A percentile compares a stretch with the other conserved stretches of the same genome.
Conservation (phyloP, 805 yeast species). For the Nakazawaea populi region DNA sequence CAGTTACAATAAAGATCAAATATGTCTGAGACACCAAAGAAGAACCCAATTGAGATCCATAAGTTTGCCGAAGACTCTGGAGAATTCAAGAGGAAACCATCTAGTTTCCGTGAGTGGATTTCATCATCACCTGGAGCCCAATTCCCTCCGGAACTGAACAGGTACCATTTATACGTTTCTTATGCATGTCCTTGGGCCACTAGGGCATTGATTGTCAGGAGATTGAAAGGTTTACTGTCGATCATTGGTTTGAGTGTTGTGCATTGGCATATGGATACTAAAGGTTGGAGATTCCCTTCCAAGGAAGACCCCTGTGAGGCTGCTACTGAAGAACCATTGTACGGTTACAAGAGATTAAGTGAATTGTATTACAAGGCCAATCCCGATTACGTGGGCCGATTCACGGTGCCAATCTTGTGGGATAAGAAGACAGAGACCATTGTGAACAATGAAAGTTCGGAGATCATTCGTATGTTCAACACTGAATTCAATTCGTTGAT, state of each 20-base stretch:
- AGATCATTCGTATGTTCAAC: slow-evolving; percentile 80
- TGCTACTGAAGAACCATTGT: slow-evolving; percentile 53
- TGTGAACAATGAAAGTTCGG: slow-evolving; percentile 89
- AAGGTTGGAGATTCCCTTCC: slow-evolving; percentile 83
- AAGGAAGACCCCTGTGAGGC: slow-evolving; percentile 39
- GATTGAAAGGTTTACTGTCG: slow-evolving; percentile 65
- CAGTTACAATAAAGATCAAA: background rate
- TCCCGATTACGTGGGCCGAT: slow-evolving; percentile 73
- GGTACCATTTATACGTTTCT: slow-evolving; percentile 86
- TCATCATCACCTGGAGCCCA: slow-evolving; percentile 51
- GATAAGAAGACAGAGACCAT: slow-evolving; percentile 77
- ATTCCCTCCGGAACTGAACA: slow-evolving; percentile 66
- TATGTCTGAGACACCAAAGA: background rate
- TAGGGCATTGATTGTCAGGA: slow-evolving; percentile 67
- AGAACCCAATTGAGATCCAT: slow-evolving; percentile 31
- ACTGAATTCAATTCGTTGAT: slow-evolving; percentile 62
- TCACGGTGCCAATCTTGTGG: slow-evolving; percentile 92
- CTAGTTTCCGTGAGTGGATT: slow-evolving; percentile 55
- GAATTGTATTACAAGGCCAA: slow-evolving; percentile 73
- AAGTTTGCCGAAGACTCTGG: slow-evolving; percentile 49
- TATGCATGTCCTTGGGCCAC: slow-evolving; percentile 97
- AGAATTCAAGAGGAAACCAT: slow-evolving; percentile 46
- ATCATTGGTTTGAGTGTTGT: slow-evolving; percentile 71
- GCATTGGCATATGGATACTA: slow-evolving; percentile 82
- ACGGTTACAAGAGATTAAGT: slow-evolving; percentile 53